These are phyloP conservation scores for Globisporangium acanthophoron DNA, from an alignment of 352 stramenopile species.

Conservation along the genomic window DNA sequence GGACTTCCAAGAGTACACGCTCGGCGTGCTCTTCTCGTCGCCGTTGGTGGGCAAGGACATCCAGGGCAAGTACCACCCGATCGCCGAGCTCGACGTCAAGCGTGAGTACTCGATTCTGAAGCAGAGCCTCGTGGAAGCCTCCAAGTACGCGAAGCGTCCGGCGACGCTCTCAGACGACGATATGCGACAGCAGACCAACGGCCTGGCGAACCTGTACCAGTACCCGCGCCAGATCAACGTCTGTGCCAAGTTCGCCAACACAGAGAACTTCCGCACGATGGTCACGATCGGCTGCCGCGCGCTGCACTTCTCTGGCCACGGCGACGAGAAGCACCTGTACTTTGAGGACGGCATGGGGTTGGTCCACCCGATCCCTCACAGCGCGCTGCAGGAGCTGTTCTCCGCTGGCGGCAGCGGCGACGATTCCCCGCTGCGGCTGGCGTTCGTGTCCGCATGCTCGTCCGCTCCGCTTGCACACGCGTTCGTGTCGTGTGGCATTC, in stretches of 20 bases:
- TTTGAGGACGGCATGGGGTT: constrained; percentile 92
- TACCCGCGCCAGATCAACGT: constrained; percentile 85
- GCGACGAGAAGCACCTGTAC: constrained; percentile 88
- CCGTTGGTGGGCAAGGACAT: constrained; percentile 91
- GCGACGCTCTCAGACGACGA: constrained; percentile 7
- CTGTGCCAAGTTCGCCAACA: constrained; percentile 93
- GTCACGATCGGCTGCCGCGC: constrained; percentile 89
- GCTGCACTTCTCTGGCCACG: constrained; percentile 95
- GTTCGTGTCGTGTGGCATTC: constrained; percentile 87
- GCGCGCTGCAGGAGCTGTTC: constrained; percentile 63
- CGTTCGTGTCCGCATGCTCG: constrained; percentile 80
- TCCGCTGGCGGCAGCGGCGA: constrained; percentile 31
- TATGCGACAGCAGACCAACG: background rate
- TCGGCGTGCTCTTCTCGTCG: constrained; percentile 93
- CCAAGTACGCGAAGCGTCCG: constrained; percentile 48
- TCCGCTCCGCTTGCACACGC: constrained; percentile 72
- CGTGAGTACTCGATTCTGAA: constrained; percentile 76
- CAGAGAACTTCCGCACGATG: constrained; percentile 88
- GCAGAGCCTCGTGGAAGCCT: constrained; percentile 71
- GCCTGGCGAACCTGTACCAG: constrained; percentile 34
- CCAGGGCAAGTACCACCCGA: constrained; percentile 86
- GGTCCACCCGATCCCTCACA: constrained; percentile 73
- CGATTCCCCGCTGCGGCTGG: constrained; percentile 53
- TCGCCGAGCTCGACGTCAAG: constrained; percentile 83
- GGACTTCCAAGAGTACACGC: constrained; percentile 71